These are phyloP conservation scores for Eucalyptus pumila DNA, from an alignment of 345 rosid genomes.

Conservation along the genomic window DNA sequence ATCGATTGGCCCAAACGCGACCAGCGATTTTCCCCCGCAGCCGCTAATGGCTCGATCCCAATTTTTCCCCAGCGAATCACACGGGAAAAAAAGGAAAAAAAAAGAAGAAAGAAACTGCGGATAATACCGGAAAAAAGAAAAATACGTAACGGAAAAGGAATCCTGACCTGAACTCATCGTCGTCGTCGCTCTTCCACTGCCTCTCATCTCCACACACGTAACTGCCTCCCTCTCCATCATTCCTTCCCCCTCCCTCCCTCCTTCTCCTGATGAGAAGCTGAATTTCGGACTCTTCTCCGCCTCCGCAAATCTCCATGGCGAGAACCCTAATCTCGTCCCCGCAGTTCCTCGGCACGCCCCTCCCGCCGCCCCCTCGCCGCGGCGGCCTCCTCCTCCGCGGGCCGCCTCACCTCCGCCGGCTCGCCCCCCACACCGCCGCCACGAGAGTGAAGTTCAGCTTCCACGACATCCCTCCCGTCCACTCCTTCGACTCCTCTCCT, in stretches of 20 bases:
- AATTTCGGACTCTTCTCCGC: background rate
- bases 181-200: background rate
- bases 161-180: background rate
- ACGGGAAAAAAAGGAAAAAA: too few species aligned
- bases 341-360: constrained; percentile 48
- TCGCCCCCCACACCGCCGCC: constrained; percentile 4
- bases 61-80: background rate
- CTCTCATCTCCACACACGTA: background rate
- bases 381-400: constrained; percentile 6
- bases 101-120: background rate
- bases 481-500: constrained; percentile 26
- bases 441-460: constrained; percentile 57
- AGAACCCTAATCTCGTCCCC: constrained; percentile 71
- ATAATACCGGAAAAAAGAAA: background rate
- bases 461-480: constrained; percentile 62
- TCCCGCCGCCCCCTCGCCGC: constrained; percentile 33
- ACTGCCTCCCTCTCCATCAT: background rate
- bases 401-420: constrained; percentile 34
- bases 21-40: background rate
- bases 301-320: constrained; percentile 30
- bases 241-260: background rate
- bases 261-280: background rate
- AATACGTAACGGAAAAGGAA: too few species aligned
- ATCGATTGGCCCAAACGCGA: background rate
- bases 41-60: background rate